phyloP scores from a whole-genome alignment of 106 monocot genomes.

The Posidonia australis region DNA sequence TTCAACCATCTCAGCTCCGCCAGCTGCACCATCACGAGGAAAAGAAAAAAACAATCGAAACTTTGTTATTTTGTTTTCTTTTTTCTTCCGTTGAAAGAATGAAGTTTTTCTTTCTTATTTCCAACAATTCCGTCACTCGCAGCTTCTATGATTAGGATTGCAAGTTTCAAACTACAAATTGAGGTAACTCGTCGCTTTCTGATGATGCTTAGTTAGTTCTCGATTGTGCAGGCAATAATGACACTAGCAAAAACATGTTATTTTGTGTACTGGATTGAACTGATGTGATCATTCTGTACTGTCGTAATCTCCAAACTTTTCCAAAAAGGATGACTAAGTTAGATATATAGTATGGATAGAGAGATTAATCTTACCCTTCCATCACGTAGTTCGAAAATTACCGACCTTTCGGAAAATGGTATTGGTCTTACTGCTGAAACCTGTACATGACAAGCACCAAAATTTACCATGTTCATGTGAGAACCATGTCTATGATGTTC shows the following conservation, averaged over 20 bases:
- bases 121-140: too few relatives aligned
- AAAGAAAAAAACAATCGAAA: background rate
- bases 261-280: too few relatives aligned
- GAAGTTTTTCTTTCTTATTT: background rate
- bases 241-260: too few relatives aligned
- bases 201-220: too few relatives aligned
- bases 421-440: conserved; percentile 58
- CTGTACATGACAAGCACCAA: conserved; percentile 16
- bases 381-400: conserved; percentile 72
- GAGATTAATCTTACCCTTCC: conserved; percentile 58
- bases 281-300: too few relatives aligned
- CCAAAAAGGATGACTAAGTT: background rate
- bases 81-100: background rate
- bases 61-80: background rate
- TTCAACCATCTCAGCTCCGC: conserved; percentile 51
- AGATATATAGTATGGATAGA: background rate
- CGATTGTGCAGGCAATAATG: too few relatives aligned
- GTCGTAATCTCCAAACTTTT: background rate
- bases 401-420: conserved; percentile 59
- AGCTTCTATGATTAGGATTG: too few relatives aligned
- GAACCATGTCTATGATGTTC: background rate
- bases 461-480: too few relatives aligned
- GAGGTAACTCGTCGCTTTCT: too few relatives aligned
- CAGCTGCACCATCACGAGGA: conserved; percentile 62
- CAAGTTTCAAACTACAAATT: too few relatives aligned